These are phyloP conservation scores for Chaetomiaceae sp. DNA, from an alignment of 2,329 filamentous ascomycete genomes.

Conservation along the genomic window DNA sequence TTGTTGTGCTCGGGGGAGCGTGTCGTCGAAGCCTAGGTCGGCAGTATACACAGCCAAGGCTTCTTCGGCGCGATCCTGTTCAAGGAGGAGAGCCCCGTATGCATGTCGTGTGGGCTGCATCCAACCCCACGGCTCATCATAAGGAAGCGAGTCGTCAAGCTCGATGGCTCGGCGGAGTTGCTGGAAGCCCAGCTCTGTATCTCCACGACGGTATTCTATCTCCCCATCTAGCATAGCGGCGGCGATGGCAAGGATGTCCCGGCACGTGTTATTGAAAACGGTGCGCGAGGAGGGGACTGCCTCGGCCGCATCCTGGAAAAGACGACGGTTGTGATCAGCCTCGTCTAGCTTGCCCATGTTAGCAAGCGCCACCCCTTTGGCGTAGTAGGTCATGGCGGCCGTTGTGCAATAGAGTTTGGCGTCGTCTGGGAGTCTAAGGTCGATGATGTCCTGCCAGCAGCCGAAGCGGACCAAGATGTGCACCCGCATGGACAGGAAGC, in stretches of 20 bases:
- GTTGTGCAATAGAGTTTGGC: slow-evolving; percentile 62
- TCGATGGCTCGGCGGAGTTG: slow-evolving; percentile 54
- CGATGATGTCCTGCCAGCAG: slow-evolving; percentile 61
- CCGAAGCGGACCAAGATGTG: slow-evolving; percentile 73
- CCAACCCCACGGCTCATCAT: slow-evolving; percentile 75
- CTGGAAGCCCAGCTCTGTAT: slow-evolving; percentile 55
- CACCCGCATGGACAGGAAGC: slow-evolving; percentile 61
- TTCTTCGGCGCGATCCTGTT: slow-evolving; percentile 57
- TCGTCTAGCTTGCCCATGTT: slow-evolving; percentile 50
- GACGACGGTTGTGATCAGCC: slow-evolving; percentile 47
- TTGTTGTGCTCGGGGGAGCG: slow-evolving; percentile 57
- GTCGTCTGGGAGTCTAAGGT: slow-evolving; percentile 54
- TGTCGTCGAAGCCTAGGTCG: slow-evolving; percentile 57
- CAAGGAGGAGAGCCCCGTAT: slow-evolving; percentile 63
- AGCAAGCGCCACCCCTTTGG: slow-evolving; percentile 62
- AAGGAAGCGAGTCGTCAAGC: slow-evolving; percentile 60
- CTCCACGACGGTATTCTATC: slow-evolving; percentile 61
- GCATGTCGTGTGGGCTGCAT: slow-evolving; percentile 72
- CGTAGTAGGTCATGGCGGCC: slow-evolving; percentile 65
- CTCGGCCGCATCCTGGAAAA: slow-evolving; percentile 49
- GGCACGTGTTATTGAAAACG: slow-evolving; percentile 64
- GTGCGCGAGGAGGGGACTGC: slow-evolving; percentile 56
- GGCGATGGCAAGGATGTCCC: slow-evolving; percentile 60
- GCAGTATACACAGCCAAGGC: slow-evolving; percentile 55
- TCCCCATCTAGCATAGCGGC: slow-evolving; percentile 70